A percentile compares a stretch with the other conserved stretches of the same genome.
Conservation (phyloP, 345 rosid species). For the Rubroshorea leprosula region DNA sequence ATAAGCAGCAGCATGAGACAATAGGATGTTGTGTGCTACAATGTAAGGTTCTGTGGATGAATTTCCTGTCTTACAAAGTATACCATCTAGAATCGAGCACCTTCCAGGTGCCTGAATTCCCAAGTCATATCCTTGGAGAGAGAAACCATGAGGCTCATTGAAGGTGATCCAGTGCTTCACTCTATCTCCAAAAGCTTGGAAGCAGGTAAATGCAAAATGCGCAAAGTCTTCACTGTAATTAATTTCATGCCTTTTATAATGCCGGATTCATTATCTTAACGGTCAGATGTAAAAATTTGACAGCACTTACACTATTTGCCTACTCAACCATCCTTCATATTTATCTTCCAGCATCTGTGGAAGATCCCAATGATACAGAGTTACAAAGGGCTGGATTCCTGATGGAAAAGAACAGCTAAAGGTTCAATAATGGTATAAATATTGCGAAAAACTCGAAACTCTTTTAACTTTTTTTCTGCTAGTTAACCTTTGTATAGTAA, state of each 20-base stretch:
- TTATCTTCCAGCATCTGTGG: constrained; percentile 87
- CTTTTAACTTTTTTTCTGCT: background rate
- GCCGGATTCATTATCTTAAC: background rate
- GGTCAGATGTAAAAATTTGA: no score
- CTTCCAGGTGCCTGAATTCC: constrained; percentile 97
- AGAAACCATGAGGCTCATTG: constrained; percentile 81
- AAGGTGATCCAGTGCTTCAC: constrained; percentile 90
- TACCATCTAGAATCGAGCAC: constrained; percentile 71
- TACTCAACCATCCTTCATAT: constrained; percentile 80
- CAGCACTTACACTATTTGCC: constrained; percentile 55
- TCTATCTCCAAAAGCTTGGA: constrained; percentile 77
- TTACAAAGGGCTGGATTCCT: constrained; percentile 86
- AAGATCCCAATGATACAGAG: constrained; percentile 97
- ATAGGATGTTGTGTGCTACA: constrained; percentile 80
- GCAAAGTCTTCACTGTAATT: constrained; percentile 63
- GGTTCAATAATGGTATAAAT: background rate
- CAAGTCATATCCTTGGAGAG: constrained; percentile 84
- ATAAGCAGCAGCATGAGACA: constrained; percentile 81
- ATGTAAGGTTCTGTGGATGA: constrained; percentile 73
- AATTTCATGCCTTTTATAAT: background rate
- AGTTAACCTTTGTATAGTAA: constrained; percentile 53
- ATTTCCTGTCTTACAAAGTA: constrained; percentile 68
- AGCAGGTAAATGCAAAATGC: constrained; percentile 72
- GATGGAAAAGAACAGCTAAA: constrained; percentile 20
- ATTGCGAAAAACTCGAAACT: background rate